Conservation (phyloP, 495 filamentous ascomycete genomes). For the Rostrohypoxylon terebratum region DNA sequence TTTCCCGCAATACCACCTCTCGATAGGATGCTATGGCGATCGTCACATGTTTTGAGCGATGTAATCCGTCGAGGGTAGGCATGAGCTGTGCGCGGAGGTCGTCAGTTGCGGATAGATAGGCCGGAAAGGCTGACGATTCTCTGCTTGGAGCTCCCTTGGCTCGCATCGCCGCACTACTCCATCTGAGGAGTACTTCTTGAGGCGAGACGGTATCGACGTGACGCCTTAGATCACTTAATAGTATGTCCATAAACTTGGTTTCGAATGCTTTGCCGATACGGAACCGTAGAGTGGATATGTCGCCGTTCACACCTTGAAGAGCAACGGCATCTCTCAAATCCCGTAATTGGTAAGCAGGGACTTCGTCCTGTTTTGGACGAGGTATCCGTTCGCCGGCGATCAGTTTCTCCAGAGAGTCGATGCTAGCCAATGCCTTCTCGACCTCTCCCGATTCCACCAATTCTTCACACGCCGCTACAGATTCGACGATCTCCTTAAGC, state of each 20-base stretch:
- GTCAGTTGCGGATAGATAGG: conserved; percentile 78
- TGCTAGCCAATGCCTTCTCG: conserved; percentile 78
- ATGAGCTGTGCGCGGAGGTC: conserved; percentile 74
- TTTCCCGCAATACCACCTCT: conserved; percentile 86
- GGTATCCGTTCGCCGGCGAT: conserved; percentile 68
- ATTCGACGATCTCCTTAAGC: conserved; percentile 79
- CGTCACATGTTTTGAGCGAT: conserved; percentile 78
- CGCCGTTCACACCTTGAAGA: conserved; percentile 80
- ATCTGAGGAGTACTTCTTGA: conserved; percentile 81
- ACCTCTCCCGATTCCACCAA: conserved; percentile 84
- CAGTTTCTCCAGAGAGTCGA: conserved; percentile 80
- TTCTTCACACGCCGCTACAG: conserved; percentile 79
- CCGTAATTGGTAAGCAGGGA: conserved; percentile 53
- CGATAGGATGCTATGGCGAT: conserved; percentile 86
- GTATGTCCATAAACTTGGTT: conserved; percentile 77
- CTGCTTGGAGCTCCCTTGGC: conserved; percentile 72
- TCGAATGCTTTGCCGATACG: conserved; percentile 91
- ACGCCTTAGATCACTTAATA: conserved; percentile 82
- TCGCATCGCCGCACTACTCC: conserved; percentile 66
- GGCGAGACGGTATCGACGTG: conserved; percentile 82
- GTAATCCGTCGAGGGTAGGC: conserved; percentile 78
- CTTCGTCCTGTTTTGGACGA: conserved; percentile 49
- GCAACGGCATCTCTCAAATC: conserved; percentile 85
- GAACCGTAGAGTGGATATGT: conserved; percentile 77
- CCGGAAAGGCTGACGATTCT: conserved; percentile 73